Conservation (phyloP, 768 basidiomycete genomes). For the Phlebiopsis flavidoalba region DNA sequence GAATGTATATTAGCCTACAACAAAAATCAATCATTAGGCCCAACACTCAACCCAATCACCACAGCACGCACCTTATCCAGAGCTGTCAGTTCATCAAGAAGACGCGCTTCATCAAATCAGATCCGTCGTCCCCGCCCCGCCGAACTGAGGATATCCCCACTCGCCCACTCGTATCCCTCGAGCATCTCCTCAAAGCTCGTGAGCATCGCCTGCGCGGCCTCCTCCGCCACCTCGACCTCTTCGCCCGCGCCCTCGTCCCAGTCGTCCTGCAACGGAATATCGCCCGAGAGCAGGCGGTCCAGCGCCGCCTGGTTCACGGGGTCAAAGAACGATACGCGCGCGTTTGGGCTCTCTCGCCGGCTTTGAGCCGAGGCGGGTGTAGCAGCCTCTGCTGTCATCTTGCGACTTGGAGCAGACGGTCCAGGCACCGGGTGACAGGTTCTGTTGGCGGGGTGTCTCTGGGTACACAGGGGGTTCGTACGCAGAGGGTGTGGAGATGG, state of each 20-base stretch:
- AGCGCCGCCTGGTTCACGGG: slow-evolving; percentile 69
- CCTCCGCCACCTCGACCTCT: slow-evolving; percentile 45
- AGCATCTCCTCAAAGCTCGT: slow-evolving; percentile 97
- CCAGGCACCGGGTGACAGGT: neutral
- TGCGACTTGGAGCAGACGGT: slow-evolving; percentile 6
- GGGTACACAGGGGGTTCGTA: neutral
- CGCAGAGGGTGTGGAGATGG: slow-evolving; percentile 7
- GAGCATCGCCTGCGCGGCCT: slow-evolving; percentile 76
- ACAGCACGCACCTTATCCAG: slow-evolving; percentile 70
- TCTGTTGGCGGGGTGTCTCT: neutral
- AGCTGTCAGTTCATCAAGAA: slow-evolving; percentile 87
- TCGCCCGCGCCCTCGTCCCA: slow-evolving; percentile 36
- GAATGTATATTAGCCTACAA: slow-evolving; percentile 93
- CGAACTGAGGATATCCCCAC: slow-evolving; percentile 67
- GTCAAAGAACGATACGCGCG: slow-evolving; percentile 80
- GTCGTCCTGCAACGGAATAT: slow-evolving; percentile 36
- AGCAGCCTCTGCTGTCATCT: neutral
- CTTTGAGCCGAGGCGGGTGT: slow-evolving; percentile 27
- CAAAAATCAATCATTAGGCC: neutral
- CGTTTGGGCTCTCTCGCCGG: slow-evolving; percentile 60
- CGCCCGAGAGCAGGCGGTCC: slow-evolving; percentile 59
- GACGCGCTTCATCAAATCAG: slow-evolving; percentile 85
- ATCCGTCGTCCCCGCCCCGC: slow-evolving; percentile 71
- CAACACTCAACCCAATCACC: neutral
- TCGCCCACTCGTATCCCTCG: slow-evolving; percentile 97